Evolutionary conservation across 495 filamentous ascomycete genomes (phyloP).

Genomic region (Poronia punctata): DNA sequence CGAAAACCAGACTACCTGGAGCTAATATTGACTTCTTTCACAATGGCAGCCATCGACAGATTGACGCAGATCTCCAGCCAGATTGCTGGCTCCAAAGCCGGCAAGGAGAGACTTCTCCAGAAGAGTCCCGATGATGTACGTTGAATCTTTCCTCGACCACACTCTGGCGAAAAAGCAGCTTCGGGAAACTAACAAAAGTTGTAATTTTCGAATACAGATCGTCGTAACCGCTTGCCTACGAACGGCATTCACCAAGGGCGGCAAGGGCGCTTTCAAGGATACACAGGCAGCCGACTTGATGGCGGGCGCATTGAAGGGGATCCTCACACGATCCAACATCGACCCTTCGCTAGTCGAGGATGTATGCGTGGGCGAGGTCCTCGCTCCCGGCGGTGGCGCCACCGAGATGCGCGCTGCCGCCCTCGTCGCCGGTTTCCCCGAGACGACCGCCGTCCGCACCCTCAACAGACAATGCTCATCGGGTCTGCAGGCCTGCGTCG

Average conservation of each 20-base stretch:
- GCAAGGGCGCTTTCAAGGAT: conserved; percentile 93
- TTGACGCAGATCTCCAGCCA: conserved; percentile 40
- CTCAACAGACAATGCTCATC: conserved; percentile 90
- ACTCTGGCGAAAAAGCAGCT: too few species aligned
- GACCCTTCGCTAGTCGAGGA: conserved; percentile 82
- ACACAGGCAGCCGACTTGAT: conserved; percentile 81
- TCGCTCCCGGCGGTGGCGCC: conserved; percentile 88
- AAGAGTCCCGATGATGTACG: conserved; percentile 46
- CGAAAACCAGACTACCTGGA: too few species aligned
- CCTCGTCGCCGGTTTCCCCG: conserved; percentile 87
- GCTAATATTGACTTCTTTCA: too few species aligned
- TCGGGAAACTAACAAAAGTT: conserved; percentile 1
- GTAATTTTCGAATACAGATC: too few species aligned
- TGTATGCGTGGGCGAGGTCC: conserved; percentile 83
- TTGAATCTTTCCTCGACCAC: not conserved
- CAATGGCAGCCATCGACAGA: conserved; percentile 37
- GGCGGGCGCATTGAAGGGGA: conserved; percentile 69
- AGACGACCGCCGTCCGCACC: conserved; percentile 68
- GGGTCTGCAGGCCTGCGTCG: conserved; percentile 82
- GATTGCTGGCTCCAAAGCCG: conserved; percentile 36
- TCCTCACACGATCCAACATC: conserved; percentile 78
- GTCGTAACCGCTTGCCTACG: conserved; percentile 91
- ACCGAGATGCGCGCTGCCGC: conserved; percentile 94
- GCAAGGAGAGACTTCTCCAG: conserved; percentile 40
- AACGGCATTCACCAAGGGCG: conserved; percentile 85